phyloP scores from a whole-genome alignment of 225 moss, liverwort and hornwort species.

The Lunularia cruciata region DNA sequence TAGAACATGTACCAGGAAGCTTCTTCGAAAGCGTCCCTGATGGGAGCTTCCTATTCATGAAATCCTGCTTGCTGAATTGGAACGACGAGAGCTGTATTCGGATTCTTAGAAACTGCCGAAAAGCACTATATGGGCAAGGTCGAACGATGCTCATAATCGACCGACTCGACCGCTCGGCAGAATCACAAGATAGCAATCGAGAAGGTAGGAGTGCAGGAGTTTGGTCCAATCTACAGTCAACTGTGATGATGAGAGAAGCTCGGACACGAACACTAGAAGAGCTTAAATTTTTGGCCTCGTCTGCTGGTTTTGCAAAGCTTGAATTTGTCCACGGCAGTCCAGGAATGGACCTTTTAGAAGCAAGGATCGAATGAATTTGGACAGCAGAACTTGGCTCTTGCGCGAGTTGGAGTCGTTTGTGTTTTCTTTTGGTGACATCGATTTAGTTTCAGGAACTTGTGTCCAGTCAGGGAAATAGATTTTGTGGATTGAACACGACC shows the following conservation, averaged over 20 bases:
- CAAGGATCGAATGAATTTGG: too few species aligned
- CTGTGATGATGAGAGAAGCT: not conserved
- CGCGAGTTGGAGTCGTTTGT: too few species aligned
- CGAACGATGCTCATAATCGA: slow-evolving; percentile 23
- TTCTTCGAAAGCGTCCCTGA: slow-evolving; percentile 35
- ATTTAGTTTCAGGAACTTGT: too few species aligned
- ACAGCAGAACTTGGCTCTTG: too few species aligned
- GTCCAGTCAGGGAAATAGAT: too few species aligned
- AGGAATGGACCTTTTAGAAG: not conserved
- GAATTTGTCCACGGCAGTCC: not conserved
- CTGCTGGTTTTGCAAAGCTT: not conserved
- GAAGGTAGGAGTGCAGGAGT: not conserved
- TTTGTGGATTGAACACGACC: too few species aligned
- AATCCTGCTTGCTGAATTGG: slow-evolving; percentile 26
- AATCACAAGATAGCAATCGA: not conserved
- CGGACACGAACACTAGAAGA: slow-evolving; percentile 6
- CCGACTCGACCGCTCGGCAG: not conserved
- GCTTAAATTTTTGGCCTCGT: not conserved
- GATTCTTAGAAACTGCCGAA: slow-evolving; percentile 13
- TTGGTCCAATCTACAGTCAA: not conserved
- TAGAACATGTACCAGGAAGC: slow-evolving; percentile 39
- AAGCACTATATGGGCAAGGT: not conserved
- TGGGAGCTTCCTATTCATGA: slow-evolving; percentile 28
- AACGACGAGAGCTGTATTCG: slow-evolving; percentile 16
- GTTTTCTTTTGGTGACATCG: too few species aligned